Base-by-base conservation (phyloP, 495 filamentous ascomycete genomes). In the Aspergillus olivimuriae region DNA sequence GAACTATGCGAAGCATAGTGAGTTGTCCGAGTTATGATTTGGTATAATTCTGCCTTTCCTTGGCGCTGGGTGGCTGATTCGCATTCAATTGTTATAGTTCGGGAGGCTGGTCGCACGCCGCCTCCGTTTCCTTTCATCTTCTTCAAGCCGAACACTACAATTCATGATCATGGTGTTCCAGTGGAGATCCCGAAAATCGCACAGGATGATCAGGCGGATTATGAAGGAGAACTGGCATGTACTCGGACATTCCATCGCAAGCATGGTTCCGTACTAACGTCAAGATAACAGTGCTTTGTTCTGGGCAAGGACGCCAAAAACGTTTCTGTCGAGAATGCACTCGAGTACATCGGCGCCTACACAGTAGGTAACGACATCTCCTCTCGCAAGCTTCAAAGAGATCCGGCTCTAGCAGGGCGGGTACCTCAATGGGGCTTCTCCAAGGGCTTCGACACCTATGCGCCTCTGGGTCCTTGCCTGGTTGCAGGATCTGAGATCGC, bases 391-490 rank as follows among this genome's bases (percentile, higher is more conserved):
- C 83, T 81, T 75, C 84, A 88, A 55, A 11, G 39, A 20, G 43
- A 55, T 21, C 48, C 46, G 24, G 46, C 32, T 4, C 49, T 85
- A 34, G 69, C 75, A 47, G 73, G 73, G 10, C 80, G 80, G 10
- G 79, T 82, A 4, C 74, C 80, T 1, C 84, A 87, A 57, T 87
- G 83, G 84, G 67, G 69, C 0, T 56, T 86, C 0, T 81, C 81
- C 12, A 89, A 89, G 59, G 81, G 82, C 1, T 87, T 84, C 54
- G 84, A 89, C 58, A 78, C 78, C 26, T 87, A 77, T 78, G 83
- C 81, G 17, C 84, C 83, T 0, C 78, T 71, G 41, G 83, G 84
- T 2, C 84, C 84, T 18, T 28, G 20, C 15, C 39, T 48, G n/a
- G 46, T 43, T 3, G 39, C 46, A 2, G 39, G 15, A 1, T 43